Percentiles rank a stretch among this genome's conserved stretches.
Evolutionary conservation across 208 protist genomes (phyloP).

Genomic region (Trypanosoma avium): DNA sequence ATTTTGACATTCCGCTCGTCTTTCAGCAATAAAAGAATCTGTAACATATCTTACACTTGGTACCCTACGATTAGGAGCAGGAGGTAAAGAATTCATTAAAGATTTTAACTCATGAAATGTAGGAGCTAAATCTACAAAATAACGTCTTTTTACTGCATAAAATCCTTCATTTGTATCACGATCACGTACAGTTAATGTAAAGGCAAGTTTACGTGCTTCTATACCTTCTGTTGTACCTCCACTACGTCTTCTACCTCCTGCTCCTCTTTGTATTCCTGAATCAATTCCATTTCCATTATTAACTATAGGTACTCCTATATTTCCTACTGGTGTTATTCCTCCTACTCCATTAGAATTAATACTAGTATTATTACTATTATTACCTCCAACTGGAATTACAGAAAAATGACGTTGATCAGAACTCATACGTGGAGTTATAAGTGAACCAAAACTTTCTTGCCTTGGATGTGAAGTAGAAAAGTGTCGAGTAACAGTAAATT

Average conservation of each 20-base stretch:
- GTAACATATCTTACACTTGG: conserved; percentile 52
- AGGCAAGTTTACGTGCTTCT: conserved; percentile 19
- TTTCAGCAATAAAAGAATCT: conserved; percentile 53
- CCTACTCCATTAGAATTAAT: background rate
- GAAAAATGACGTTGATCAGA: background rate
- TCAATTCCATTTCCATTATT: background rate
- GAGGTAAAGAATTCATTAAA: conserved; percentile 23
- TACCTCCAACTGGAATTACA: too few species aligned
- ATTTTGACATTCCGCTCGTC: conserved; percentile 38
- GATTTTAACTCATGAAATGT: conserved; percentile 21
- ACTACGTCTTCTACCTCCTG: background rate
- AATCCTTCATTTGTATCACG: conserved; percentile 8
- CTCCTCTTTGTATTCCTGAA: background rate
- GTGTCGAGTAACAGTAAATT: conserved; percentile 33
- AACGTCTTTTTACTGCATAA: conserved; percentile 8
- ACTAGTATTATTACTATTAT: background rate
- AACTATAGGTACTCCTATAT: background rate
- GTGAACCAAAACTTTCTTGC: background rate
- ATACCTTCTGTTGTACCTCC: background rate
- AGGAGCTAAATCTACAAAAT: conserved; percentile 10
- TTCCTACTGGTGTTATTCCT: background rate
- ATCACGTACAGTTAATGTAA: conserved; percentile 15
- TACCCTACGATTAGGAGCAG: conserved; percentile 34
- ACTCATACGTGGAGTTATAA: background rate
- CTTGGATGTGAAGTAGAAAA: conserved; percentile 3